Evolutionary conservation across 192 early-diverging fungal genomes (phyloP).

Genomic region (Coemansia reversa): DNA sequence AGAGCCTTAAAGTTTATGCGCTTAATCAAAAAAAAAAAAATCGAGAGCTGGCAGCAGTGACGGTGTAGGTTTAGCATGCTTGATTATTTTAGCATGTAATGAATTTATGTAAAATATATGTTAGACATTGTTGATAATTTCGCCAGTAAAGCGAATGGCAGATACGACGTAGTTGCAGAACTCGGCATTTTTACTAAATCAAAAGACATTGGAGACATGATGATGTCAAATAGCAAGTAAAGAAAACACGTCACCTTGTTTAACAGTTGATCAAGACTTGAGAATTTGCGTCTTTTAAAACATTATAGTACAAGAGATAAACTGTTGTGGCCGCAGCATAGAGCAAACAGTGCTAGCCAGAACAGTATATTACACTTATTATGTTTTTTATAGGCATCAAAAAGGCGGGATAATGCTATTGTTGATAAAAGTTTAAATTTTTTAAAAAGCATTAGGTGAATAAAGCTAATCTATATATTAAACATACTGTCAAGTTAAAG

Average conservation of each 20-base stretch:
- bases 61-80: conserved; percentile 23
- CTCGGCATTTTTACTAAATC: not conserved
- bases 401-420: not conserved
- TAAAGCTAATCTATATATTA: not conserved
- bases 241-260: not conserved
- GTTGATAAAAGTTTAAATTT: not conserved
- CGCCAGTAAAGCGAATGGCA: conserved; percentile 27
- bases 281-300: not conserved
- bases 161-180: conserved; percentile 18
- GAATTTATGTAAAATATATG: conserved; percentile 4
- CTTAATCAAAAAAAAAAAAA: conserved; percentile 28
- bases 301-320: not conserved
- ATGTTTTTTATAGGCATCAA: not conserved
- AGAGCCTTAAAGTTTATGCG: conserved; percentile 37
- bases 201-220: not conserved
- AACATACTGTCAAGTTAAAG: too few relatives aligned
- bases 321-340: too few relatives aligned
- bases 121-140: conserved; percentile 39
- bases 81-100: conserved; percentile 20
- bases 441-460: not conserved
- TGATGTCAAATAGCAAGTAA: not conserved
- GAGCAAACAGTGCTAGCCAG: not conserved
- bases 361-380: not conserved
- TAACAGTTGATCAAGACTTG: not conserved
- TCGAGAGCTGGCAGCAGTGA: not conserved